Percentiles rank a stretch among this genome's conserved stretches.
Conservation (phyloP, 805 yeast genomes). For the Komagataella phaffii region DNA sequence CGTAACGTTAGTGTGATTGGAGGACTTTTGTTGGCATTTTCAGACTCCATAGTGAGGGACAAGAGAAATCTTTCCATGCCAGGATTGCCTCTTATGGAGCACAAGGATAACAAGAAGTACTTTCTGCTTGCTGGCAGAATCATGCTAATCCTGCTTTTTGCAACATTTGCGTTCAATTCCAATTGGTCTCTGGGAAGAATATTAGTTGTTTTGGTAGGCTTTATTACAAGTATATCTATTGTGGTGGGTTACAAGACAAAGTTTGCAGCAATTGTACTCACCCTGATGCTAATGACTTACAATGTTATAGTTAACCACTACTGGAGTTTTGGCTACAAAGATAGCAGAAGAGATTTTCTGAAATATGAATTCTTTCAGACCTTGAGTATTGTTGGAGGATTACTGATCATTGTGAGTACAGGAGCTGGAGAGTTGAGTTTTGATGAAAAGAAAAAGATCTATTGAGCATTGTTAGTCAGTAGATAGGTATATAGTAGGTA, state of each 20-base stretch:
- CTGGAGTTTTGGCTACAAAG: conserved; percentile 65
- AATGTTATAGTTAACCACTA: conserved; percentile 75
- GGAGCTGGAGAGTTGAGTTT: conserved; percentile 93
- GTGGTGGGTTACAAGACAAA: conserved; percentile 90
- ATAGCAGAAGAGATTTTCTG: conserved; percentile 74
- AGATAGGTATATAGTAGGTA: neutral
- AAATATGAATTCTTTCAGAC: conserved; percentile 94
- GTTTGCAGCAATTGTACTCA: conserved; percentile 62
- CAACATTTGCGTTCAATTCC: conserved; percentile 71
- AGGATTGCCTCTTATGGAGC: conserved; percentile 61
- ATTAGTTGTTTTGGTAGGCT: conserved; percentile 55
- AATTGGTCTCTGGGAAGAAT: conserved; percentile 58
- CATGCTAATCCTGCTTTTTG: conserved; percentile 69
- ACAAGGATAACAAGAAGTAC: conserved; percentile 67
- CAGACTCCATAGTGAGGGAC: conserved; percentile 75
- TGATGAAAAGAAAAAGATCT: conserved; percentile 92
- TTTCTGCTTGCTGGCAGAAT: conserved; percentile 80
- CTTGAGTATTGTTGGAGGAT: conserved; percentile 88
- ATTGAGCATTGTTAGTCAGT: conserved; percentile 21
- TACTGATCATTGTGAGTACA: conserved; percentile 78
- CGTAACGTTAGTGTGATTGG: conserved; percentile 88
- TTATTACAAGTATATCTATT: conserved; percentile 58
- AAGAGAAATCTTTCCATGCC: conserved; percentile 55
- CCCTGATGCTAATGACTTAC: conserved; percentile 59
- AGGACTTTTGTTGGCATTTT: conserved; percentile 75